phyloP scores from a whole-genome alignment of 768 basidiomycete genomes.

The Epithele typhae region DNA sequence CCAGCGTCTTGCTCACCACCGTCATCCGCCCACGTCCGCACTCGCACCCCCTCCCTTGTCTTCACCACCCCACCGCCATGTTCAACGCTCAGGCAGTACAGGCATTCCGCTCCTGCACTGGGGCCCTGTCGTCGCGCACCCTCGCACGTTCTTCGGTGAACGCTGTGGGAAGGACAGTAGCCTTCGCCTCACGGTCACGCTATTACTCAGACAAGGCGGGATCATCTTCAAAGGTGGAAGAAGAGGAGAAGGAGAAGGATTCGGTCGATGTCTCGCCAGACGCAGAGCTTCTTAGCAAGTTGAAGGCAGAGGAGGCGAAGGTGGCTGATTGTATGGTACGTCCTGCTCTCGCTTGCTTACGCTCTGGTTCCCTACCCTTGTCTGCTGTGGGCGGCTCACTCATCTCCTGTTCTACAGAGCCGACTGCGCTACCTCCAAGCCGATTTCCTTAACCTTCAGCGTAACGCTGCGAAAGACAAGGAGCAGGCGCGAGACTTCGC shows the following conservation, averaged over 20 bases:
- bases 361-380: too few relatives aligned
- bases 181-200: conserved; percentile 29
- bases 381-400: too few relatives aligned
- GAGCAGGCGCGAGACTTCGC: conserved; percentile 92
- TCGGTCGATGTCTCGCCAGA: conserved; percentile 19
- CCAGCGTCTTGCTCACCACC: conserved; percentile 20
- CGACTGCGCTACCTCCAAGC: conserved; percentile 90
- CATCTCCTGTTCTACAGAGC: conserved; percentile 43
- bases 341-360: not conserved
- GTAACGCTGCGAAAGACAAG: conserved; percentile 87
- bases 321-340: conserved; percentile 78
- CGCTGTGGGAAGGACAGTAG: conserved; percentile 20
- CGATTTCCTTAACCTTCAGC: conserved; percentile 93
- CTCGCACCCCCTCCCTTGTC: conserved; percentile 5
- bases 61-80: conserved; percentile 35
- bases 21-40: conserved; percentile 12
- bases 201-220: conserved; percentile 55
- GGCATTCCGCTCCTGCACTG: conserved; percentile 55
- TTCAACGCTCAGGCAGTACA: conserved; percentile 47
- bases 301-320: conserved; percentile 79
- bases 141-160: conserved; percentile 35
- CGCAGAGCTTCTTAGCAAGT: conserved; percentile 42
- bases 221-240: conserved; percentile 23
- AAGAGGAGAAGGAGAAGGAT: conserved; percentile 26
- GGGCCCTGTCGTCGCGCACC: conserved; percentile 48